Base-by-base conservation (phyloP, 2,329 filamentous ascomycete genomes). In the Chalaropsis thielavioides region DNA sequence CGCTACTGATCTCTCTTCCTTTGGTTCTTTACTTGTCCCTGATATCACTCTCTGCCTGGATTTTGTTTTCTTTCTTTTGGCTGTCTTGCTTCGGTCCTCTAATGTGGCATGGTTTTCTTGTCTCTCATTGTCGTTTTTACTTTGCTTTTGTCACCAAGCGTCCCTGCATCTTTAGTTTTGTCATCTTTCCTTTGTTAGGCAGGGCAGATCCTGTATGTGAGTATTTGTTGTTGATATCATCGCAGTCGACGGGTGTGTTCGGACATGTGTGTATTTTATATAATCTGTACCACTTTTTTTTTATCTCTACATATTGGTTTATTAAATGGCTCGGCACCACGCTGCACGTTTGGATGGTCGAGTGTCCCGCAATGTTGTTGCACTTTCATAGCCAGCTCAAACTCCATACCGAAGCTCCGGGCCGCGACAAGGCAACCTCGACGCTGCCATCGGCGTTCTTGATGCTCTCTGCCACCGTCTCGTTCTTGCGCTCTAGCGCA, bases 341-440 rank as follows among this genome's bases (percentile, higher is more conserved):
- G 3, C 7, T 35, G 31, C 31, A n/a, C n/a, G n/a, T n/a, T n/a
- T n/a, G n/a, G n/a, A n/a, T n/a, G n/a, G n/a, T 35, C 31, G 3
- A 7, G 31, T 35, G 7, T 51, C 31, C 10, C 19, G 31, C 31
- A 51, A 35, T 35, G 31, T 6, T 22, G 17, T 4, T 59, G 15
- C 15, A 40, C n/a, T 46, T 27, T 60, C 60, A 66, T n/a, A 62
- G 70, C 76, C 75, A 78, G 3, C 67, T 71, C 68, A 79, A 65
- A 63, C 73, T 78, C 54, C 78, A 79, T 10, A 79, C 74, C 49
- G 74, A 71, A 1, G 73, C 69, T 1, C 75, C 78, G 11, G 74
- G 73, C 62, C 74, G 74, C 49, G 77, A 79, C 46, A 76, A 73
- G 10, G 77, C 78, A 38, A 80, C 74, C 70, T 79, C 77, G 7